These are phyloP conservation scores for Golubevia sp. DNA, from an alignment of 1,284 basidiomycete species.

Conservation along the genomic window DNA sequence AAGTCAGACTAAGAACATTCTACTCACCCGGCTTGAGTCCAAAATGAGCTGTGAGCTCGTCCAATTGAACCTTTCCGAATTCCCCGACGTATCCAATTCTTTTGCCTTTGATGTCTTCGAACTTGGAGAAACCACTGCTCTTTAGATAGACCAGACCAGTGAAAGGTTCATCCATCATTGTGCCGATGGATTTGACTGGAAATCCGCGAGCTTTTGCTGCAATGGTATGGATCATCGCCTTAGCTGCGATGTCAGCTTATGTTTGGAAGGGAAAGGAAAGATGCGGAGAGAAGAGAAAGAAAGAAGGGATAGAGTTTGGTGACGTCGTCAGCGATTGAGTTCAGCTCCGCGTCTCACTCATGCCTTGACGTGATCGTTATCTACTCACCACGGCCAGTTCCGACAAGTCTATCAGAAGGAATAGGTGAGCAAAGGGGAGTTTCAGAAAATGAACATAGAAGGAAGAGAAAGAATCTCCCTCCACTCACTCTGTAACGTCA, in stretches of 20 bases:
- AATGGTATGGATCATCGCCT: slow-evolving; percentile 56
- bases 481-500: slow-evolving; percentile 18
- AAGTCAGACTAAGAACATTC: too few species aligned
- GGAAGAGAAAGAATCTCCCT: too few species aligned
- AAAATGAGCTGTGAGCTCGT: slow-evolving; percentile 37
- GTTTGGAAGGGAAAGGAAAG: too few species aligned
- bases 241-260: slow-evolving; percentile 46
- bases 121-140: slow-evolving; percentile 46
- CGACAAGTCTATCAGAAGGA: too few species aligned
- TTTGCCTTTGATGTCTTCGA: slow-evolving; percentile 38
- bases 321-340: too few species aligned
- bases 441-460: too few species aligned
- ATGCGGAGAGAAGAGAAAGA: neutral
- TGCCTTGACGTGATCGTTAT: too few species aligned
- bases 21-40: slow-evolving; percentile 37
- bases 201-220: slow-evolving; percentile 42
- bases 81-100: slow-evolving; percentile 51
- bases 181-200: slow-evolving; percentile 42
- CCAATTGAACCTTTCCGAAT: slow-evolving; percentile 49
- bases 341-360: too few species aligned
- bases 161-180: slow-evolving; percentile 52
- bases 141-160: slow-evolving; percentile 48
- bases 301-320: too few species aligned
- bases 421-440: too few species aligned
- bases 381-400: too few species aligned